Base-by-base conservation (phyloP, 306 rosid genomes). In the Begonia masoniana region DNA sequence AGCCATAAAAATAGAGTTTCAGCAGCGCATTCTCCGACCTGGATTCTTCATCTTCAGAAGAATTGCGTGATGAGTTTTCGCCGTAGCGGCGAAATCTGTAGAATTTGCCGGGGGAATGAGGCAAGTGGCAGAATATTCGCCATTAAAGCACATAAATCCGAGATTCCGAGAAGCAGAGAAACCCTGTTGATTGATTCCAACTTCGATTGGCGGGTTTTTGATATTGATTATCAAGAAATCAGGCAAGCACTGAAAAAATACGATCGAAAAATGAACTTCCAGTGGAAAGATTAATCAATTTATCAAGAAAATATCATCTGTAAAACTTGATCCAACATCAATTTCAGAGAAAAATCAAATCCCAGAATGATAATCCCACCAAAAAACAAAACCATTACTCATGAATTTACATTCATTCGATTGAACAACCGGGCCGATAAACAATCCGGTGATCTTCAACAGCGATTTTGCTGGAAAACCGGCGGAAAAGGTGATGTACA, bases 1-100 rank as follows among this genome's bases (percentile, higher is more conserved):
- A 89, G 71, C 87, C 58, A 66, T 89, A 80, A 95, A 95, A 85
- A 17, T 17, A 57, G 12, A 80, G 41, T 66, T 80, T 85, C 10
- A 85, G 87, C 62, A 85, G 43, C 15, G 81, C 74, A 58, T 85
- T 89, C 64, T 78, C 70, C 4, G 76, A 66, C 51, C 61, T 64
- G 8, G 86, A 64, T 39, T 73, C 82, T 54, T 42, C 57, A 17
- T 58, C 54, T 16, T n/a, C n/a, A n/a, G n/a, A n/a, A n/a, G n/a
- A n/a, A n/a, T n/a, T n/a, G n/a, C n/a, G n/a, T n/a, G n/a, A n/a
- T n/a, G n/a, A n/a, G n/a, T n/a, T n/a, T n/a, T n/a, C n/a, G n/a
- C n/a, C n/a, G n/a, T n/a, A n/a, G n/a, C n/a, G n/a, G n/a, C n/a
- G n/a, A n/a, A n/a, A n/a, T n/a, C n/a, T n/a, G n/a, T n/a, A n/a